phyloP scores from a whole-genome alignment of 495 filamentous ascomycete genomes.

The Hypoxylon trugodes region DNA sequence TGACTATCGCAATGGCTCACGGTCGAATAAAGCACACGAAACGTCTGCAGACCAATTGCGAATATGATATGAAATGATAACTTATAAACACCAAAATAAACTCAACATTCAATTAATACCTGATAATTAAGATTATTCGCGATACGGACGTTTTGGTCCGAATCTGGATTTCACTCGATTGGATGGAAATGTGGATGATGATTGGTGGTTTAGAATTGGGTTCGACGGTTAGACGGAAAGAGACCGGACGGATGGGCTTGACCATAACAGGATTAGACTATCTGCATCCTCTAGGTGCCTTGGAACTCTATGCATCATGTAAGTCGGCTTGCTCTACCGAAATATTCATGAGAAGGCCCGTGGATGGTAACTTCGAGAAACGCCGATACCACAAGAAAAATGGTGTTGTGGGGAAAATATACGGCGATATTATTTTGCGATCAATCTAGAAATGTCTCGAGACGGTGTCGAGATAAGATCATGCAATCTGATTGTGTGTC shows the following conservation, averaged over 20 bases:
- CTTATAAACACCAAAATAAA: no score
- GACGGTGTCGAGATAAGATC: not conserved
- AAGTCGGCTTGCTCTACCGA: constrained; percentile 6
- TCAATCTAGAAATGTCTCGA: not conserved
- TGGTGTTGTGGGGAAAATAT: no score
- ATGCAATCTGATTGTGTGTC: not conserved
- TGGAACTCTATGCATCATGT: not conserved
- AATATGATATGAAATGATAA: no score
- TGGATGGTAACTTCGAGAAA: constrained; percentile 25
- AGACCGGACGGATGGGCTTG: not conserved
- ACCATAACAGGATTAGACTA: not conserved
- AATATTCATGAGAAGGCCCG: not conserved
- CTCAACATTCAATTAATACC: no score
- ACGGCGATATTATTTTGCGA: no score
- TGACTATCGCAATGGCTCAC: no score
- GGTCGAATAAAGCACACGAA: no score
- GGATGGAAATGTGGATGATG: not conserved
- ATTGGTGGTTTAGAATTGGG: constrained; percentile 8
- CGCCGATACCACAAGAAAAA: no score
- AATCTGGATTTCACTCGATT: constrained; percentile 10
- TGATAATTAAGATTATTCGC: no score
- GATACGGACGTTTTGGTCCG: constrained; percentile 25
- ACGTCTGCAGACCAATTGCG: no score
- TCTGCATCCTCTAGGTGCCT: not conserved
- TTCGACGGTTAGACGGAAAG: constrained; percentile 4